phyloP scores from a whole-genome alignment of 768 basidiomycete species.

The Steccherinum ochraceum region DNA sequence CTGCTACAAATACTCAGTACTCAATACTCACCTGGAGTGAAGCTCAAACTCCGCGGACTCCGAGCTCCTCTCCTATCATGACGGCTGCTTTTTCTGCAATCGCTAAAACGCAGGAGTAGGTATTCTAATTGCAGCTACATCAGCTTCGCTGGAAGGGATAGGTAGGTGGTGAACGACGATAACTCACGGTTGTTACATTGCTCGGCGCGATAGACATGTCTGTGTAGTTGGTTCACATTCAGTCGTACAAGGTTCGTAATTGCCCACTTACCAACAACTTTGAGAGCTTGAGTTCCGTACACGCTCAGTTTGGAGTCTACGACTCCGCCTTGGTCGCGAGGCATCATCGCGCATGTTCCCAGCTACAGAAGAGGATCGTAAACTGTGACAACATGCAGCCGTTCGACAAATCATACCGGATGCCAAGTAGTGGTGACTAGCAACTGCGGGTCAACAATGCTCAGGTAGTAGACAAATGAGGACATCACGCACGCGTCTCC shows the following conservation, averaged over 20 bases:
- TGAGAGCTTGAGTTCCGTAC: slow-evolving; percentile 50
- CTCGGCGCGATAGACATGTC: slow-evolving; percentile 33
- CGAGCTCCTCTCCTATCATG: slow-evolving; percentile 50
- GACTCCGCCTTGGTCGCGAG: slow-evolving; percentile 49
- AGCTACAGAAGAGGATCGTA: slow-evolving; percentile 38
- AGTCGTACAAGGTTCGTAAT: not conserved
- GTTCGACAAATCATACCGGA: slow-evolving; percentile 17
- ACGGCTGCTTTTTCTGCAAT: slow-evolving; percentile 59
- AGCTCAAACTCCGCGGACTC: slow-evolving; percentile 17
- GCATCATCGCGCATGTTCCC: slow-evolving; percentile 66
- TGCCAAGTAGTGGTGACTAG: slow-evolving; percentile 27
- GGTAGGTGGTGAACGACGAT: not conserved
- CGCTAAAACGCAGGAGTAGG: slow-evolving; percentile 35
- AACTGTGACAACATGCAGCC: too few relatives aligned
- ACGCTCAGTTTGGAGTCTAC: slow-evolving; percentile 59
- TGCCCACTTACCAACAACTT: slow-evolving; percentile 42
- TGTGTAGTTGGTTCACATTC: too few relatives aligned
- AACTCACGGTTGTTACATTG: slow-evolving; percentile 27
- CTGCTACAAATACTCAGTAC: too few relatives aligned
- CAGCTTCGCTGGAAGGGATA: too few relatives aligned
- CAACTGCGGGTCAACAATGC: not conserved
- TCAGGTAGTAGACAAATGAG: not conserved
- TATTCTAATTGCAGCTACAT: slow-evolving; percentile 23
- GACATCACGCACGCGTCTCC: slow-evolving; percentile 7
- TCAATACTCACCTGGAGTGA: too few relatives aligned